Base-by-base conservation (phyloP, 2,329 filamentous ascomycete species). In the Sclerotiophoma versabilis region DNA sequence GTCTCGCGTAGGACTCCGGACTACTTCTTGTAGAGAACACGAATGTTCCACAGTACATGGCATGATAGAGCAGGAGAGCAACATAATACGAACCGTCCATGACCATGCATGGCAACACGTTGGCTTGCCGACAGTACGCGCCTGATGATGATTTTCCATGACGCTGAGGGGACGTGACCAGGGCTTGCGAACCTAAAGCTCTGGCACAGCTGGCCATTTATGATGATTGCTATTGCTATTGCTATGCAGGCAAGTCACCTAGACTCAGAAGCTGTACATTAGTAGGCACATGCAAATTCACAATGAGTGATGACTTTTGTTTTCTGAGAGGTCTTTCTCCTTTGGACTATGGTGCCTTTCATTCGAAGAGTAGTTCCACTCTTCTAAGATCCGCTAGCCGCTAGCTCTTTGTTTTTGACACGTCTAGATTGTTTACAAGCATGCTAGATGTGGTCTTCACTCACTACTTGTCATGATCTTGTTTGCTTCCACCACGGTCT, bases 1-100 rank as follows among this genome's bases (percentile, higher is more conserved):
- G 95, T 99, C 62, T 98, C 95, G 38, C 78, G 80, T 75, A 89
- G 95, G 83, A 99, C 95, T 62, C 93, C 93, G 51, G 93, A 99
- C 79, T 99, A 99, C 84, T 99, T 99, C 90, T 89, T 98, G 77
- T 99, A 90, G 71, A 73, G 54, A 34, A 50, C 9, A 25, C 38
- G 25, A 25, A 36, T 33, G 22, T 32, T 19, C 12, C 48, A 50
- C 48, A 58, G 65, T 62, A 58, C 36, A 64, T 60, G 56, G 46
- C 56, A 58, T 60, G 32, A 54, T 49, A 59, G 57, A 60, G 43
- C 49, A 50, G 49, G 44, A 49, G 48, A 36, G 14, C 23, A 36
- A 29, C 45, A 49, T 48, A 54, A 49, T 54, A 48, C 33, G 26
- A 39, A 49, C 17, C 29, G 26, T 34, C 29, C 22, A 36, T 27